Evolutionary conservation across 352 stramenopile species (phyloP), one percentile per base, ranked within the genome.

Genomic region (Phytopythium aichiense): DNA sequence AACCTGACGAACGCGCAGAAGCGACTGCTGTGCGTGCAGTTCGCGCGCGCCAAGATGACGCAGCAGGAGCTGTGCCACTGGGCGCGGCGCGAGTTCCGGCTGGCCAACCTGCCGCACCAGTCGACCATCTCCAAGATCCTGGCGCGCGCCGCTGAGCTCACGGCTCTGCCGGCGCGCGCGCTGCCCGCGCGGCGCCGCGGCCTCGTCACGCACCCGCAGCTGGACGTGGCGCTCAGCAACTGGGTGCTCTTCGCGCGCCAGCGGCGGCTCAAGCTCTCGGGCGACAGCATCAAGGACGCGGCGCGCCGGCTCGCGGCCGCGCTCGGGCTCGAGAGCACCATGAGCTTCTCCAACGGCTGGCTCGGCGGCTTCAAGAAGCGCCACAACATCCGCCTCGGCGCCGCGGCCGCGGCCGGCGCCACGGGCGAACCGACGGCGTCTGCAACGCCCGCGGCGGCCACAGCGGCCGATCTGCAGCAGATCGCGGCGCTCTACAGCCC

Each of bases 61-160:
- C 78, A 88, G 63, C 72, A 84, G 64, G 78, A 88, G 60, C 64
- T 88, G 42, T 84, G 74, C 49, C 69, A 79, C 12, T 88, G 78
- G 78, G 76, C 78, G 49, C 82, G 81, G 46, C 69, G 71, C 52
- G 78, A 88, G 74, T 88, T 88, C 65, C 61, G 75, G 38, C 67
- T 88, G 25, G 59, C 66, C 30, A 79, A 88, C 45, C 52, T 81
- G 61, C 78, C 78, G 61, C 73, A 81, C 42, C 78, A 88, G 64
- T 79, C 73, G 28, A 88, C 78, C 13, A 88, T 88, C 68, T 86
- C 76, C 58, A 86, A 84, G 61, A 88, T 88, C 58, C 64, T 88
- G 35, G 69, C 73, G 49, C 74, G 74, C 33, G 52, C 72, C 5
- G 58, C 65, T 23, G 76, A 85, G 59, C 66, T 85, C 22, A 83